Evolutionary conservation across 208 protist species (phyloP).

Genomic region (Leishmania guyanensis): DNA sequence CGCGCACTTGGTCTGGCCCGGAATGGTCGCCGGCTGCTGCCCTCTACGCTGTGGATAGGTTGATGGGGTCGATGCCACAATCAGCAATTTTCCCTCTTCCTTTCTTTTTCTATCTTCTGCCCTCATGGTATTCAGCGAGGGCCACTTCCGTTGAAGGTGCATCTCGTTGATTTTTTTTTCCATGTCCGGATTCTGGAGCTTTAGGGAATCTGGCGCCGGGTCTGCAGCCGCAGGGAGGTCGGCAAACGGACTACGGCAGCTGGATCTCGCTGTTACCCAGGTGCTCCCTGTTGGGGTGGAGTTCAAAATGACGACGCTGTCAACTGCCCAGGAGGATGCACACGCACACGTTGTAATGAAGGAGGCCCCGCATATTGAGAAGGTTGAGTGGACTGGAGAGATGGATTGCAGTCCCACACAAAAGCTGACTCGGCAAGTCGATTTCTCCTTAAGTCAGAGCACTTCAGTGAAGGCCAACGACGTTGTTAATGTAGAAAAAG

Average conservation of each 20-base stretch:
- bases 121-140: slow-evolving; percentile 3
- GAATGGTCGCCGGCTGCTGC: neutral
- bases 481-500: neutral
- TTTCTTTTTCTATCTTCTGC: neutral
- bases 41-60: neutral
- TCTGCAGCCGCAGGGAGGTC: neutral
- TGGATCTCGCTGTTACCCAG: slow-evolving; percentile 19
- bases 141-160: neutral
- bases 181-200: slow-evolving; percentile 80
- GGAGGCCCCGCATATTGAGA: neutral
- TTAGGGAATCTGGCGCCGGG: slow-evolving; percentile 33
- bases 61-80: neutral
- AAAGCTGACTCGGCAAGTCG: neutral
- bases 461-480: neutral
- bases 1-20: neutral
- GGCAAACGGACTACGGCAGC: neutral
- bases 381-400: neutral
- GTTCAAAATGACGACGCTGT: slow-evolving; percentile 2
- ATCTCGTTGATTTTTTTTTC: slow-evolving; percentile 8
- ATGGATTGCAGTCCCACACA: neutral
- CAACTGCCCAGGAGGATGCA: neutral
- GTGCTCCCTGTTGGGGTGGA: slow-evolving; percentile 25
- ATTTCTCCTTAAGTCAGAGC: neutral
- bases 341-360: neutral
- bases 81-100: neutral